Base-by-base conservation (phyloP, 352 stramenopile species). In the Globisporangium recalcitrans region DNA sequence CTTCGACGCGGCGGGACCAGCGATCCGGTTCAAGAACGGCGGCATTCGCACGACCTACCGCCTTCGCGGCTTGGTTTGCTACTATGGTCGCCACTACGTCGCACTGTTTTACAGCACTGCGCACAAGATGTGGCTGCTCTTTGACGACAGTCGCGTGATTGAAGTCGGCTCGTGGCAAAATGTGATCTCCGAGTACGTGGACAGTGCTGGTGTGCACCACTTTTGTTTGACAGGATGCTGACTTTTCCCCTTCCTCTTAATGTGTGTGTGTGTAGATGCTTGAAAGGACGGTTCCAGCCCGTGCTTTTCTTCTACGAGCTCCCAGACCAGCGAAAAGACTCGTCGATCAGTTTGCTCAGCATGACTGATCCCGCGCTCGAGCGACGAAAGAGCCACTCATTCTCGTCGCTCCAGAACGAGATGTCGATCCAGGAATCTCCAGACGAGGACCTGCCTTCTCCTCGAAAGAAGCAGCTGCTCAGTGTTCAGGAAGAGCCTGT, bases 121-220 rank as follows among this genome's bases (percentile, higher is more conserved):
- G 9, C 85, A 94, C 72, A 87, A 91, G 51, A 87, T 87, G 68
- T 94, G 85, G 85, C 61, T 93, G n/a, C 75, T 94, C 32, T 93
- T 94, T 52, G 85, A 94, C 40, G 85, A 94, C 56, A 91, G 73
- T 26, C 83, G 81, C 16, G 85, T 94, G 24, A 69, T 88, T 3
- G 81, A 92, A 53, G 80, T 94, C 36, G 85, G 85, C 22, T 65
- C 77, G 9, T 94, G 85, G 85, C 73, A 78, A 26, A 80, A 87
- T 22, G 85, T 91, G n/a, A 80, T 91, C 34, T 63, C 62, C 1
- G 74, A 93, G 72, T 80, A 72, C 26, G 36, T 61, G 1, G 7
- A 36, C 14, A 54, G 27, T 21, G 24, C 13, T 36, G 14, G 5
- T 21, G 11, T 54, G 26, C 7, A 16, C 6, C 19, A 16, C 48